phyloP scores from a whole-genome alignment of 2,329 filamentous ascomycete genomes.

The Teratosphaeria destructans region DNA sequence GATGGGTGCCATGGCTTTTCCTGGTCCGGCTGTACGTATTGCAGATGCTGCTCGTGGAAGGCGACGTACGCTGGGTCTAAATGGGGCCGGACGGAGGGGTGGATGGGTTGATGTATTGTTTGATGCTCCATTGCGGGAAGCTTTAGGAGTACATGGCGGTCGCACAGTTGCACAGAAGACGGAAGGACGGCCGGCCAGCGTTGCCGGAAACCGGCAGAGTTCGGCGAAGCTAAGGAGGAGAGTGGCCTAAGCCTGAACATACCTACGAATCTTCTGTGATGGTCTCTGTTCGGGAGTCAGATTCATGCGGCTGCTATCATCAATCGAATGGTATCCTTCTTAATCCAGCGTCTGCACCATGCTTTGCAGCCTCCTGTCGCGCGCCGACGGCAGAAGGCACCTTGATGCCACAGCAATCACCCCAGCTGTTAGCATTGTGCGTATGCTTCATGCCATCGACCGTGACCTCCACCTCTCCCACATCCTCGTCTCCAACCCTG shows the following conservation, averaged over 20 bases:
- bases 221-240: neutral
- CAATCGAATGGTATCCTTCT: conserved; percentile 76
- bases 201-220: neutral
- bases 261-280: neutral
- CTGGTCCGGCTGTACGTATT: neutral
- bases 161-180: neutral
- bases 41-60: neutral
- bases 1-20: neutral
- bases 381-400: conserved; percentile 91
- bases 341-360: conserved; percentile 49
- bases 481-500: conserved; percentile 38
- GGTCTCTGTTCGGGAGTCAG: neutral
- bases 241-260: neutral
- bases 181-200: neutral
- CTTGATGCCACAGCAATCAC: conserved; percentile 95
- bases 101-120: neutral
- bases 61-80: neutral
- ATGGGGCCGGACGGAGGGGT: neutral
- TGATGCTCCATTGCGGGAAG: neutral
- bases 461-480: conserved; percentile 52
- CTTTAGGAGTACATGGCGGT: neutral
- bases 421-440: conserved; percentile 61
- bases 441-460: conserved; percentile 51
- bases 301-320: neutral
- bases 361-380: conserved; percentile 77